Evolutionary conservation across 192 early-diverging fungal species (phyloP), one percentile per base, ranked within the genome.

Genomic region (Lunasporangiospora selenospora): DNA sequence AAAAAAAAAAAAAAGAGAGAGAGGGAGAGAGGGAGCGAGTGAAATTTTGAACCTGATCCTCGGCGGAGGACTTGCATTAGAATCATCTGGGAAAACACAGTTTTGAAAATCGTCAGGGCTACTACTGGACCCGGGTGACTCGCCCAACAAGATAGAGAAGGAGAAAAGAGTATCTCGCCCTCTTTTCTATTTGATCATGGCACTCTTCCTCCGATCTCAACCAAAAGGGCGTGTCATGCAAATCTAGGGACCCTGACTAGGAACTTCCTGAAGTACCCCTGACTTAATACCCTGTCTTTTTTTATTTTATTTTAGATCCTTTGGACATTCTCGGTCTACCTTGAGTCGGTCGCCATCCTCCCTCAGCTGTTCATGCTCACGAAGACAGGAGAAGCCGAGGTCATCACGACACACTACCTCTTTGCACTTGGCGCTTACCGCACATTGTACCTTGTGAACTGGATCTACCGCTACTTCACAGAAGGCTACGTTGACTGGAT

Each of bases 381-480:
- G n/a, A 89, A 95, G 49, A 98, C 96, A 2, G 95, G 96, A 27
- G 96, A 98, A 77, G 96, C 96, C 11, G 96, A 99, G 76, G 98
- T 95, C n/a, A 98, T 99, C 76, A 99, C 96, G 8, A 93, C 95
- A 11, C 98, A 99, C 77, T 99, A 99, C 76, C 78, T 99, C 40
- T 99, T 99, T 85, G 94, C 96, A 3, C 70, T 99, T 41, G 98
- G 98, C 9, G 93, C 88, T 10, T 55, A 70, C 86, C 76, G 80
- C 31, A 75, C 50, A 12, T 26, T 82, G 27, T 80, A 80, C 71
- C 53, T 77, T 18, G 70, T 84, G 24, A 99, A 99, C 76, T 99
- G 98, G 98, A 85, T 99, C 39, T 99, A 93, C 60, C 87, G 95
- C 37, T 97, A 89, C 76, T 82, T 84, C 43, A 75, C 80, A 7